These are phyloP conservation scores for Cutaneotrichosporon arboriforme DNA, from an alignment of 1,284 basidiomycete genomes.

Conservation along the genomic window DNA sequence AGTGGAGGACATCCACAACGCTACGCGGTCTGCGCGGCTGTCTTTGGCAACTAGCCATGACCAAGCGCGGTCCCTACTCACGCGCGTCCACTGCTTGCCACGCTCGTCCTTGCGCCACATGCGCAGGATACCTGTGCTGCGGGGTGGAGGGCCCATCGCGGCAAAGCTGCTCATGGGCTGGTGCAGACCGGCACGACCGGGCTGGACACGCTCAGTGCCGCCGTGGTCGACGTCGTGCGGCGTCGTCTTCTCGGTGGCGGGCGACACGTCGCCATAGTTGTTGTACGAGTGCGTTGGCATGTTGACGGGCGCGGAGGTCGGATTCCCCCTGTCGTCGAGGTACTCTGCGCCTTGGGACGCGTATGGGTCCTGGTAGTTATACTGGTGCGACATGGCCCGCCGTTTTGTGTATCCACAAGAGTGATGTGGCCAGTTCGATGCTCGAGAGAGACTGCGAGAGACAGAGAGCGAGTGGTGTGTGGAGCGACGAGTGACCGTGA, in stretches of 20 bases:
- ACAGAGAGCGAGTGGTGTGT: too few species aligned
- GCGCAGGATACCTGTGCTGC: constrained; percentile 45
- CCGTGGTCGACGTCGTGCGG: constrained; percentile 2
- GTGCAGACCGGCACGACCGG: constrained; percentile 23
- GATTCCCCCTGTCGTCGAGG: constrained; percentile 7
- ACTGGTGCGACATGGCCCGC: constrained; percentile 11
- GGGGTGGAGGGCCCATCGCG: constrained; percentile 43
- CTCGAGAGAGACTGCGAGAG: not conserved
- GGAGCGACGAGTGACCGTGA: too few species aligned
- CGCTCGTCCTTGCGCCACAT: constrained; percentile 49
- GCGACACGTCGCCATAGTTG: constrained; percentile 4
- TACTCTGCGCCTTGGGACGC: constrained; percentile 9
- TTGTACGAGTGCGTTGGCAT: constrained; percentile 1
- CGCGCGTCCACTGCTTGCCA: constrained; percentile 46
- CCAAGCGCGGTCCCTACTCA: constrained; percentile 21
- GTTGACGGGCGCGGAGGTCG: not conserved
- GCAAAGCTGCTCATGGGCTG: constrained; percentile 30
- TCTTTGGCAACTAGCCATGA: not conserved
- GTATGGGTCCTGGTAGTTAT: constrained; percentile 21
- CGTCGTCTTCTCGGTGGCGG: constrained; percentile 29
- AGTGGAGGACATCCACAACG: not conserved
- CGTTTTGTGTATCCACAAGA: not conserved
- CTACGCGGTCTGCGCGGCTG: not conserved
- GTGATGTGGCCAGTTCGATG: not conserved
- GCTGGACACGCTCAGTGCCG: constrained; percentile 22